These are phyloP conservation scores for Linum trigynum DNA, from an alignment of 345 rosid genomes.

Conservation along the genomic window DNA sequence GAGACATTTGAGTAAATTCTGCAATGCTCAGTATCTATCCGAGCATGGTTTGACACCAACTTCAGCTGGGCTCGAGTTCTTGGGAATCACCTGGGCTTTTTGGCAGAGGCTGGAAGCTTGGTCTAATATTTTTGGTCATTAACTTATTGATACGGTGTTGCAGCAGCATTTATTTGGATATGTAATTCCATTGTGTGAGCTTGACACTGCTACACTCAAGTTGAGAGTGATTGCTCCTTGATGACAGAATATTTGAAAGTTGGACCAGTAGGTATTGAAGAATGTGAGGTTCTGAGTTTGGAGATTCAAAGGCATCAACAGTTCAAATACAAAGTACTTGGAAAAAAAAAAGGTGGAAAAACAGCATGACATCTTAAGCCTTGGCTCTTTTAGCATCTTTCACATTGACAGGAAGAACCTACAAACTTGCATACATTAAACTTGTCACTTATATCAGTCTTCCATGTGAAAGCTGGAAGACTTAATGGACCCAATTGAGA, in stretches of 20 bases:
- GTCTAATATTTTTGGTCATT: not conserved
- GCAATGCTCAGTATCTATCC: slow-evolving; percentile 49
- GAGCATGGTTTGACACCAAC: slow-evolving; percentile 55
- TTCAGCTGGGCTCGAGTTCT: slow-evolving; percentile 61
- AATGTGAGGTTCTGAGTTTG: too few species aligned
- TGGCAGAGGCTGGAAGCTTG: not conserved
- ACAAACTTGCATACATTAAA: not conserved
- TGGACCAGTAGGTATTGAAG: too few species aligned
- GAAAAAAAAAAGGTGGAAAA: not conserved
- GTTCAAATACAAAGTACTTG: not conserved
- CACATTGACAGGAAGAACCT: not conserved
- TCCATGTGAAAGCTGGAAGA: slow-evolving; percentile 25
- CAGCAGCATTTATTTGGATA: not conserved
- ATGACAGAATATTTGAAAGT: too few species aligned
- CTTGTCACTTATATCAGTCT: not conserved
- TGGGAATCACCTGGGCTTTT: slow-evolving; percentile 32
- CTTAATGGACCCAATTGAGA: slow-evolving; percentile 65
- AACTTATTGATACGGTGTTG: not conserved
- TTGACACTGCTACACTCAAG: not conserved
- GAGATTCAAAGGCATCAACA: too few species aligned
- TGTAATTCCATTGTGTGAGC: not conserved
- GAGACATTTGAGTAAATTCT: slow-evolving; percentile 93
- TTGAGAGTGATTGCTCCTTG: too few species aligned
- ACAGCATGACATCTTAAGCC: not conserved
- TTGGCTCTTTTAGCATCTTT: not conserved